Evolutionary conservation across 2,329 filamentous ascomycete genomes (phyloP), one percentile per base, ranked within the genome.

Genomic region (Tolypocladium endophyticum): DNA sequence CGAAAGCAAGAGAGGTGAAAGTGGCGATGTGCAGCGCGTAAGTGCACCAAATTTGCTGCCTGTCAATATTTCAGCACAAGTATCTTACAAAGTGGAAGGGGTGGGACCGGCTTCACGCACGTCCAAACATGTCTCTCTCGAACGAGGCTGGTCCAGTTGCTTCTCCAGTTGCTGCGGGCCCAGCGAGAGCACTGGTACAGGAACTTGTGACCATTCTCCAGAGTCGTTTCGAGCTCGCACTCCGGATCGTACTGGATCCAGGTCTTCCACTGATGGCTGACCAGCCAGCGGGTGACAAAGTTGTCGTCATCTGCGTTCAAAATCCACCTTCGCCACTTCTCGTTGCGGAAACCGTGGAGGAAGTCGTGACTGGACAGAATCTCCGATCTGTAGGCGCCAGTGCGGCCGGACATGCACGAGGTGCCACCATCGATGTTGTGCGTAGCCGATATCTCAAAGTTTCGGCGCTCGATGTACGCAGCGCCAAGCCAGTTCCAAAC

Each of bases 281-380:
- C 92, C 69, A 97, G 83, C 93, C 93, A 97, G 60, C 93, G 87
- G 8, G 93, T 97, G 67, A 97, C 90, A 76, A 97, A 97, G 76
- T 97, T 97, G 80, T 97, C 93, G 73, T 97, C 93, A 74, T 97
- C 93, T 33, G 93, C 92, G 70, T 97, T 97, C 62, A 97, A 82
- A 69, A 92, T 92, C 76, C 88, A 96, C 68, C 88, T 86, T 56
- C 88, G 83, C 90, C 90, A 96, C 66, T 88, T 88, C 76, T 97
- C 93, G 59, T 92, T 91, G 65, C 90, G 92, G 78, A 97, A 97
- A 54, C 87, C 90, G 64, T 92, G 84, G 50, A 92, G 86, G 74
- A 97, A 97, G 58, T 88, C 86, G 61, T 88, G 85, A 71, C 92
- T 90, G 67, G 90, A 87, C 33, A 97, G 79, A 64, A 97, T 97